Evolutionary conservation across 2,329 filamentous ascomycete genomes (phyloP).

Genomic region (Ceratocystis harringtonii): DNA sequence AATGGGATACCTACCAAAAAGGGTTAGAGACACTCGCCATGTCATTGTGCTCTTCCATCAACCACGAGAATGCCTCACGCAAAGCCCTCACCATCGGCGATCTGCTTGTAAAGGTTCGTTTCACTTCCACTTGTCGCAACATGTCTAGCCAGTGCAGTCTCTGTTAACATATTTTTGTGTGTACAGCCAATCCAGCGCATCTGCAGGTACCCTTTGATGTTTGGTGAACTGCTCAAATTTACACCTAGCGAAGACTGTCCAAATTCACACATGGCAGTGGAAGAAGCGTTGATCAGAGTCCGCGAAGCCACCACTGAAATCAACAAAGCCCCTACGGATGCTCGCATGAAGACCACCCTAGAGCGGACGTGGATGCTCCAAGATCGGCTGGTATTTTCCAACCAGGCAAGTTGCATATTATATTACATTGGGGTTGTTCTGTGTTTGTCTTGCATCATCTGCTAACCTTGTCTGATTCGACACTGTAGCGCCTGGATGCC

Average conservation of each 20-base stretch:
- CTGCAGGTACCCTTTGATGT: conserved; percentile 79
- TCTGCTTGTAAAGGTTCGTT: conserved; percentile 67
- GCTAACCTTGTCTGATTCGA: background rate
- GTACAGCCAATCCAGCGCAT: conserved; percentile 75
- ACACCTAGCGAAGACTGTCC: conserved; percentile 79
- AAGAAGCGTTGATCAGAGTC: conserved; percentile 55
- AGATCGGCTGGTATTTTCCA: conserved; percentile 60
- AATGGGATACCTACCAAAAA: conserved; percentile 68
- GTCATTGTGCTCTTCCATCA: conserved; percentile 55
- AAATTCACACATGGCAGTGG: conserved; percentile 63
- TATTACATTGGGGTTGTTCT: background rate
- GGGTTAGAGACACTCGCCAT: conserved; percentile 73
- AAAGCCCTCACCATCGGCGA: conserved; percentile 74
- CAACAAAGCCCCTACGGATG: conserved; percentile 70
- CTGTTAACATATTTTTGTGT: background rate
- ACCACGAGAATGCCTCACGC: conserved; percentile 44
- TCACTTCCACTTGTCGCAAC: background rate
- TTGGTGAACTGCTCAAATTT: conserved; percentile 65
- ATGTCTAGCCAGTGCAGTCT: background rate
- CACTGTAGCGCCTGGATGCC: conserved; percentile 32
- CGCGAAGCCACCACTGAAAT: conserved; percentile 64
- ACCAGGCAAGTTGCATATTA: conserved; percentile 32
- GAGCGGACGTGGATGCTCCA: conserved; percentile 77
- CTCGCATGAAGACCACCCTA: conserved; percentile 50
- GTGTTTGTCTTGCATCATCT: conserved; percentile 3